Evolutionary conservation across 768 basidiomycete genomes (phyloP).

Genomic region (Udeniomyces megalosporus): DNA sequence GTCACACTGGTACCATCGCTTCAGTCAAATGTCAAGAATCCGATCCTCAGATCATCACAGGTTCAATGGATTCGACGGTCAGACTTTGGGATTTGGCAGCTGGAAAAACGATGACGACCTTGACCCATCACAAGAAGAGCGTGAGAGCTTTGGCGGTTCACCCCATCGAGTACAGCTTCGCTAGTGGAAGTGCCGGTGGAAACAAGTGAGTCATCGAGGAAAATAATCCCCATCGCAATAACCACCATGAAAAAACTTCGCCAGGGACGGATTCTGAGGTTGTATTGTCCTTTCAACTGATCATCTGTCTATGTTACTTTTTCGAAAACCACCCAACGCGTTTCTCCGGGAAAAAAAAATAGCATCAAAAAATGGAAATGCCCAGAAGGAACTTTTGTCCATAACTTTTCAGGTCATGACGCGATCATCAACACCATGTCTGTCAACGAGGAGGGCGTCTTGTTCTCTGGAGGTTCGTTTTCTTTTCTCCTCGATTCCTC

Average conservation of each 20-base stretch:
- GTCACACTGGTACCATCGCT: constrained; percentile 88
- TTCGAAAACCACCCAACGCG: no score
- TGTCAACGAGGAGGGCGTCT: constrained; percentile 87
- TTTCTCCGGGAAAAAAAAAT: no score
- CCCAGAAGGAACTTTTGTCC: constrained; percentile 86
- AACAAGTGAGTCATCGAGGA: constrained; percentile 55
- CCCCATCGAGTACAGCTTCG: constrained; percentile 92
- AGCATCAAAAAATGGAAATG: constrained; percentile 98
- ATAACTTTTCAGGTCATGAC: constrained; percentile 91
- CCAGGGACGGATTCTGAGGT: background rate
- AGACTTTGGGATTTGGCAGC: constrained; percentile 95
- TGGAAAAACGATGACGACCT: constrained; percentile 85
- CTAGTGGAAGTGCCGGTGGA: constrained; percentile 87
- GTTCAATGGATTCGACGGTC: constrained; percentile 94
- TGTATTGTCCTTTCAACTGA: background rate
- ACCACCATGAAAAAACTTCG: no score
- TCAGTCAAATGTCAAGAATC: constrained; percentile 93
- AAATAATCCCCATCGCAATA: no score
- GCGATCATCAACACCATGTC: constrained; percentile 92
- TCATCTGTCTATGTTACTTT: no score
- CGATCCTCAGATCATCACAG: constrained; percentile 95
- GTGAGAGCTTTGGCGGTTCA: constrained; percentile 87
- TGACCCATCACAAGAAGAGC: constrained; percentile 99
- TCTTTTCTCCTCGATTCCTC: background rate
- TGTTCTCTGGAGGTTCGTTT: constrained; percentile 80